Evolutionary conservation across 1,284 basidiomycete species (phyloP), one percentile per base, ranked within the genome.

Genomic region (Pisolithus thermaeus): DNA sequence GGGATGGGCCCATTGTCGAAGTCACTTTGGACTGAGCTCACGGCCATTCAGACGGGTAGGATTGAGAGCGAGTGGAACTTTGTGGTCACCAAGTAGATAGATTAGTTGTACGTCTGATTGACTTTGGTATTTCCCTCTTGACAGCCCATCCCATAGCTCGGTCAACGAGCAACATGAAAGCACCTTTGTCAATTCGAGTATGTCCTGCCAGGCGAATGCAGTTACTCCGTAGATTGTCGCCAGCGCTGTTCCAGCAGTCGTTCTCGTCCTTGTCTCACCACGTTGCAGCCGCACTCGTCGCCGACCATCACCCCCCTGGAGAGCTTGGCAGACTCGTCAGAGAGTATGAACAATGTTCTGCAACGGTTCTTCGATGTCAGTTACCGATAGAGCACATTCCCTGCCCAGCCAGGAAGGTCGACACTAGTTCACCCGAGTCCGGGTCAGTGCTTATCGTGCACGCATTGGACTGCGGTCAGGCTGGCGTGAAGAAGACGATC

Each of bases 1-100:
- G 95, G 95, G 0, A 85, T 96, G 80, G 95, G 94, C 0, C 83
- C 84, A 0, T 75, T 99, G 25, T 90, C 94, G 41, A 79, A 84
- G 55, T 81, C 84, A 3, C 77, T 97, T 59, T 86, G 94, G 77
- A 83, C 82, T 55, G 83, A 92, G 62, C 81, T 99, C 44, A 81
- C 84, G n/a, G 92, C 86, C 4, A 88, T 94, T 58, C 97, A 99
- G 74, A 87, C 85, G 53, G 96, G 97, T 5, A 73, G 76, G 62
- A 87, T 95, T 52, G 75, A 82, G 50, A 89, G 87, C 66, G 83
- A 87, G 14, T 98, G 96, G 96, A 85, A 80, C 60, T 79, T 84
- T 20, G 68, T 75, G 2, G 77, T 88, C 22, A 51, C 61, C 8
- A 64, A 72, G 52, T 71, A 68, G 42, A 27, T 40, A 16, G 16